Evolutionary conservation across 2,329 filamentous ascomycete genomes (phyloP).

Genomic region (Venturia carpophila): DNA sequence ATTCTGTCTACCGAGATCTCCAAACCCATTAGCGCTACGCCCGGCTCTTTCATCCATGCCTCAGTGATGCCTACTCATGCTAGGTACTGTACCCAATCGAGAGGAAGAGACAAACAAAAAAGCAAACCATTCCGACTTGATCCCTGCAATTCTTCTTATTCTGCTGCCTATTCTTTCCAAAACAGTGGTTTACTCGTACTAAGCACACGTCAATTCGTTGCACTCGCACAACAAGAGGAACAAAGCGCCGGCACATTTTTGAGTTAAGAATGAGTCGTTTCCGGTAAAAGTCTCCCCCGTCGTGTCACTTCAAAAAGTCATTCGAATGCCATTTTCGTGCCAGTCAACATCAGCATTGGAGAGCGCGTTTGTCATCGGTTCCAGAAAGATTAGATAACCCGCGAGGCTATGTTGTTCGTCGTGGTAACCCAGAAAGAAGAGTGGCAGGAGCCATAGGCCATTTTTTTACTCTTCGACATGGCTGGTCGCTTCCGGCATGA

Average conservation of each 20-base stretch:
- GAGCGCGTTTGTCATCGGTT: not conserved
- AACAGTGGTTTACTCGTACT: not conserved
- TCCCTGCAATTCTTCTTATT: not conserved
- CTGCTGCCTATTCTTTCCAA: constrained; percentile 9
- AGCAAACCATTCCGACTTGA: not conserved
- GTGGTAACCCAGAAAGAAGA: not conserved
- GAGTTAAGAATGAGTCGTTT: not conserved
- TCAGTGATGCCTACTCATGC: not conserved
- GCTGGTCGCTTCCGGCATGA: not conserved
- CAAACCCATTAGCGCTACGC: not conserved
- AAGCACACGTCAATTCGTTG: not conserved
- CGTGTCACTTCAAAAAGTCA: not conserved
- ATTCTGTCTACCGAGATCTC: not conserved
- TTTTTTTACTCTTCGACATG: not conserved
- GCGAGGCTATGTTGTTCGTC: not conserved
- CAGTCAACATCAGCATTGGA: not conserved
- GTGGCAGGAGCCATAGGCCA: not conserved
- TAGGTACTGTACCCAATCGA: not conserved
- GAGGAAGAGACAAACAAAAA: not conserved
- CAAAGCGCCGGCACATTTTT: not conserved
- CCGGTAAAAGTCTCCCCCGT: not conserved
- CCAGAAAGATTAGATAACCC: not conserved
- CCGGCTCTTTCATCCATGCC: constrained; percentile 3
- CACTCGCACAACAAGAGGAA: not conserved
- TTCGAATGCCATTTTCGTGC: not conserved